Conservation (phyloP, 331 rosid genomes). For the Stylosanthes scabra region DNA sequence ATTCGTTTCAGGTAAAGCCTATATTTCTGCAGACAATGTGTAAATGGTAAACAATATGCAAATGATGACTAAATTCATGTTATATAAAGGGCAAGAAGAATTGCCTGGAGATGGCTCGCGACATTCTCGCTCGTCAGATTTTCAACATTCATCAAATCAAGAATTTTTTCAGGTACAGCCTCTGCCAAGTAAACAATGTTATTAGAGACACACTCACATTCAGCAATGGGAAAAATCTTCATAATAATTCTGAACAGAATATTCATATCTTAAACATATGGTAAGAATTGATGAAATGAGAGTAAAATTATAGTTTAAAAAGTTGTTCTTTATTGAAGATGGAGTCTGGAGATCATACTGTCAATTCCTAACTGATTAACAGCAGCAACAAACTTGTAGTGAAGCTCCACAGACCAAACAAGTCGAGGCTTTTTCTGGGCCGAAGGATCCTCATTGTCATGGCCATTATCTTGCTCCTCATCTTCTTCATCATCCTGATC, state of each 20-base stretch:
- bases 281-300: not conserved
- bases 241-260: constrained; percentile 15
- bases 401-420: constrained; percentile 98
- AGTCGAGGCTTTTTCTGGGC: constrained; percentile 90
- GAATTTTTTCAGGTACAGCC: constrained; percentile 96
- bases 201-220: not conserved
- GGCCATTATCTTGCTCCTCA: constrained; percentile 68
- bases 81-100: constrained; percentile 26
- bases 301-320: constrained; percentile 25
- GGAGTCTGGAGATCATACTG: constrained; percentile 64
- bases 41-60: constrained; percentile 23
- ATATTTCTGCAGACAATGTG: constrained; percentile 73
- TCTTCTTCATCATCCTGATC: constrained; percentile 73
- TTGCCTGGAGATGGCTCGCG: constrained; percentile 99
- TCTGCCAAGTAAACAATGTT: constrained; percentile 64
- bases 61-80: constrained; percentile 23
- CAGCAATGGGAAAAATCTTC: constrained; percentile 8
- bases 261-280: not conserved
- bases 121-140: constrained; percentile 97
- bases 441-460: constrained; percentile 74
- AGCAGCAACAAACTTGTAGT: constrained; percentile 96
- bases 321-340: constrained; percentile 24
- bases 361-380: constrained; percentile 94
- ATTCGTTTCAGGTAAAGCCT: constrained; percentile 91
- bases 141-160: constrained; percentile 95